phyloP scores from a whole-genome alignment of 106 monocot genomes.

The Dendrobium catenatum region DNA sequence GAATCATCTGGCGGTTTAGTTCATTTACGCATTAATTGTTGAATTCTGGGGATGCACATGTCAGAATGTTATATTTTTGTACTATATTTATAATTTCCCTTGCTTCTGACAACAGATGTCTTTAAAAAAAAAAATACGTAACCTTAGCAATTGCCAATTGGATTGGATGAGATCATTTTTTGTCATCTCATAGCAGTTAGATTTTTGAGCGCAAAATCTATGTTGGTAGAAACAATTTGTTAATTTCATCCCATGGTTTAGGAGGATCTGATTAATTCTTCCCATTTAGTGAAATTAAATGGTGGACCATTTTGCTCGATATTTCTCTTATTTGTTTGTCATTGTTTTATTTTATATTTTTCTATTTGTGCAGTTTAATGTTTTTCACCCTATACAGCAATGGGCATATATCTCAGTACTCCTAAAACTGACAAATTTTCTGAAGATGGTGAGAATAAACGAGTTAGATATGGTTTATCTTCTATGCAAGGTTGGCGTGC shows the following conservation, averaged over 20 bases:
- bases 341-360: neutral
- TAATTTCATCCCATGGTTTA: neutral
- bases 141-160: neutral
- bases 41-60: neutral
- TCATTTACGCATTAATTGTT: neutral
- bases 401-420: constrained; percentile 74
- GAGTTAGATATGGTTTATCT: constrained; percentile 47
- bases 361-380: neutral
- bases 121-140: neutral
- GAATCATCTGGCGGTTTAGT: neutral
- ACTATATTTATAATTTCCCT: neutral
- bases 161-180: neutral
- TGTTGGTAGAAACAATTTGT: neutral
- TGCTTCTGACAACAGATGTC: neutral
- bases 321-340: neutral
- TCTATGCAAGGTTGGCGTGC: constrained; percentile 84
- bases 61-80: neutral
- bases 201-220: neutral
- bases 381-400: neutral
- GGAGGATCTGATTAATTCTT: neutral
- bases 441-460: constrained; percentile 64
- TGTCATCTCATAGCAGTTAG: neutral
- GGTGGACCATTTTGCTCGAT: neutral
- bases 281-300: neutral
- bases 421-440: constrained; percentile 74